phyloP scores from a whole-genome alignment of 139 green algal genomes.

The Tetradesmus obliquus region DNA sequence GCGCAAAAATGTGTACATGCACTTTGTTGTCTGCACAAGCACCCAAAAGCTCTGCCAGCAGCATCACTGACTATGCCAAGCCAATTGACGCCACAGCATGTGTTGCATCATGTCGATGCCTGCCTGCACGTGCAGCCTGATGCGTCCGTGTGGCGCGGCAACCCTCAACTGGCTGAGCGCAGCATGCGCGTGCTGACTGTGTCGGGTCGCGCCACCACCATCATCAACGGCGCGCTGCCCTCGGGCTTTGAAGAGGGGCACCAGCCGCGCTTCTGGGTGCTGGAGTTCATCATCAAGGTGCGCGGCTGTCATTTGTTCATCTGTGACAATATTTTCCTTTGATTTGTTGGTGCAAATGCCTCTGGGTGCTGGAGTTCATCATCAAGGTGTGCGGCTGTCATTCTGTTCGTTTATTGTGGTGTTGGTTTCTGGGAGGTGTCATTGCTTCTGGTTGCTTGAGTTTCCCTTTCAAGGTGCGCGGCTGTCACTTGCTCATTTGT shows the following conservation, averaged over 20 bases:
- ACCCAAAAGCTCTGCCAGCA: not conserved
- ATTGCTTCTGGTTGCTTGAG: too few relatives aligned
- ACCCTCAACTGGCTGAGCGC: not conserved
- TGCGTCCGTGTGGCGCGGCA: not conserved
- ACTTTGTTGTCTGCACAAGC: not conserved
- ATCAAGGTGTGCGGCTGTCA: not conserved
- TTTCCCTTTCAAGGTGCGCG: not conserved
- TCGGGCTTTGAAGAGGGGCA: constrained; percentile 36
- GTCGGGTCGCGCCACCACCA: not conserved
- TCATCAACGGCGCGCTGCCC: constrained; percentile 44
- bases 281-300: constrained; percentile 47
- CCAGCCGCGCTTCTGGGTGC: constrained; percentile 38
- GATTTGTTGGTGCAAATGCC: not conserved
- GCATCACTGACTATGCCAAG: not conserved
- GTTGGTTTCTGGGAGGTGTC: too few relatives aligned
- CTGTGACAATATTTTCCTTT: not conserved
- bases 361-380: constrained; percentile 47
- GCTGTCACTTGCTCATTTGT: not conserved
- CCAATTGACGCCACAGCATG: too few relatives aligned
- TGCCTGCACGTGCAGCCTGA: constrained; percentile 19
- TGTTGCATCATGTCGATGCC: not conserved
- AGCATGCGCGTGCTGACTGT: constrained; percentile 43
- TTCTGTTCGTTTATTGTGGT: too few relatives aligned
- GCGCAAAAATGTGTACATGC: too few relatives aligned
- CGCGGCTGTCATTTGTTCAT: not conserved